Base-by-base conservation (phyloP, 352 stramenopile genomes). In the Globisporangium splendens region DNA sequence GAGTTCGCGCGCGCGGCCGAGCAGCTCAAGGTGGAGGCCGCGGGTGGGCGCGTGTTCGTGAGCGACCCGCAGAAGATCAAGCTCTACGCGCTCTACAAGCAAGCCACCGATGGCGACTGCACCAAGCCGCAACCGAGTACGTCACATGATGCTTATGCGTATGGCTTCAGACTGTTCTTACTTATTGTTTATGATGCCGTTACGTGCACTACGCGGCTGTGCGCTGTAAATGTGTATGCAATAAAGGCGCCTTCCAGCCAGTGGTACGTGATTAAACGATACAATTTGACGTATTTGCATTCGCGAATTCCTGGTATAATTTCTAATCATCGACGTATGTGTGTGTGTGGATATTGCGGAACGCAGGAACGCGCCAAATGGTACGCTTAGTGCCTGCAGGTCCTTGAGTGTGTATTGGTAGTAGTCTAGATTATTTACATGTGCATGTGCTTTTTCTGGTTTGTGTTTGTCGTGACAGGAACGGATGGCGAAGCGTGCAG, bases 41-140 rank as follows among this genome's bases (percentile, higher is more conserved):
- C 62, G 18, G 42, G 47, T 14, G 54, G 56, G 8, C 50, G 61
- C 28, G 61, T 86, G 44, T 59, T 55, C 13, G 60, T 86, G 13
- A 86, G 62, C 43, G 77, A 95, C 56, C 53, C 77, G 46, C 77
- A 90, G 53, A 93, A 93, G 70, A 75, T 93, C 62, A 69, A 76
- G 57, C 61, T 93, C 41, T 95, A 93, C 61, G 72, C 62, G 53
- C 73, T 93, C 31, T 95, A 82, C 70, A 95, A 93, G 58, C 84
- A 95, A 63, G 77, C 76, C 22, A 90, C 73, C 22, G 61, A 70
- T 17, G 78, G 86, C 38, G 79, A 94, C 62, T 89, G 81, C 66
- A 21, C 17, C 47, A 80, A 72, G 35, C 24, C 74, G 21, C 69
- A 77, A 28, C 76, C 86, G 6, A 82, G 77, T 83, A 54, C 50